Percentiles rank a stretch among this genome's conserved stretches.
Evolutionary conservation across 805 yeast genomes (phyloP).

Genomic region (Candida ulmi): DNA sequence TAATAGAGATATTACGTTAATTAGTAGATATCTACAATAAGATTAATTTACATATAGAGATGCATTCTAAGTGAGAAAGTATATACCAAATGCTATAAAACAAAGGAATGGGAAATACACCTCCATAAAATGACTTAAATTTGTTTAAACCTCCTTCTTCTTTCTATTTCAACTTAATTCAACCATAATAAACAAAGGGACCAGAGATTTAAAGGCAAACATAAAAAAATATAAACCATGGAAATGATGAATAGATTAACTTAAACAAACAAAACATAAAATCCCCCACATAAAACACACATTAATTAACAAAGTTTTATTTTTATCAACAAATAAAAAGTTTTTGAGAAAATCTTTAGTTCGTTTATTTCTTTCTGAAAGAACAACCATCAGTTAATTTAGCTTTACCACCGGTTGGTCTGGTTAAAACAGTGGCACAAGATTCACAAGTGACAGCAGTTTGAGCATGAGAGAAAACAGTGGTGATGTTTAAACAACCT

Average conservation of each 20-base stretch:
- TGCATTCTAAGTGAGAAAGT: background rate
- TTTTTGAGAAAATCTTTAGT: background rate
- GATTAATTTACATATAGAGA: conserved; percentile 1
- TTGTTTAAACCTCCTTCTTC: background rate
- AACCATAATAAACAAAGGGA: background rate
- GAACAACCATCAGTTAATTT: conserved; percentile 99
- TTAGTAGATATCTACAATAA: too few relatives aligned
- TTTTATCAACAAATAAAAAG: background rate
- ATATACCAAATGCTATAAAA: background rate
- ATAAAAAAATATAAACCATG: background rate
- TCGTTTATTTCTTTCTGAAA: conserved; percentile 92
- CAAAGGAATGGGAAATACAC: background rate
- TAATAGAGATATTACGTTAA: too few relatives aligned
- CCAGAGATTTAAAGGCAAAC: background rate
- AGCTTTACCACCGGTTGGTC: conserved; percentile 99
- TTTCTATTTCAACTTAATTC: background rate
- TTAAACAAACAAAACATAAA: background rate
- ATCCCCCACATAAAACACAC: background rate
- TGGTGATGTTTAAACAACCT: conserved; percentile 98
- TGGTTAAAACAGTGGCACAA: conserved; percentile 96
- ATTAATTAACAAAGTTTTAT: background rate
- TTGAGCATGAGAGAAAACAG: conserved; percentile 99
- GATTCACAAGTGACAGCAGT: conserved; percentile 99
- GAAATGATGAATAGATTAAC: background rate
- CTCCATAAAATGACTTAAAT: background rate